These are phyloP conservation scores for Zoysia japonica DNA, from an alignment of 176 grass and related monocot species.

Conservation along the genomic window DNA sequence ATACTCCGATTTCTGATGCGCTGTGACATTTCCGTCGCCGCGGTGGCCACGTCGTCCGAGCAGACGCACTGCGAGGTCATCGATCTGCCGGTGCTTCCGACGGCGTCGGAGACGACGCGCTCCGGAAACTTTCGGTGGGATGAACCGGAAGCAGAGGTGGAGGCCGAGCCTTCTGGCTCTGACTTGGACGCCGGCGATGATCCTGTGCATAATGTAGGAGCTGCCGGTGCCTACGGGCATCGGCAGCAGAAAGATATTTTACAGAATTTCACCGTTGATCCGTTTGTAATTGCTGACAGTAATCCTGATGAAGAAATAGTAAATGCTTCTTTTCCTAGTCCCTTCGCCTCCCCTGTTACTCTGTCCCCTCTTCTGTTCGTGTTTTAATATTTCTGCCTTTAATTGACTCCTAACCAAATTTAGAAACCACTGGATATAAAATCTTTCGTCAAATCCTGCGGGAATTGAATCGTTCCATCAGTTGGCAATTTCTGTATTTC, in stretches of 20 bases:
- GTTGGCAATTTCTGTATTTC: not conserved
- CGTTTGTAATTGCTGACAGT: not conserved
- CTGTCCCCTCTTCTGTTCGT: not conserved
- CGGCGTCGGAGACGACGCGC: not conserved
- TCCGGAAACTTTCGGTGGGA: not conserved
- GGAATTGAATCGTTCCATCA: not conserved
- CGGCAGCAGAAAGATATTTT: constrained; percentile 9
- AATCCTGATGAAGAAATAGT: constrained; percentile 6
- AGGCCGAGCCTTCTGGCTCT: not conserved
- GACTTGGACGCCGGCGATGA: constrained; percentile 1
- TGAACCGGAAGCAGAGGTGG: not conserved
- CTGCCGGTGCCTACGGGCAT: not conserved
- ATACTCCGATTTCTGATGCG: not conserved
- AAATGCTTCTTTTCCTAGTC: not conserved
- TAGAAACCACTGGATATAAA: not conserved
- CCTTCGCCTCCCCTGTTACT: not conserved
- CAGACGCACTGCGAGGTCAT: not conserved
- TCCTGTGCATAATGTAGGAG: constrained; percentile 18
- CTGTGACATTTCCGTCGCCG: not conserved
- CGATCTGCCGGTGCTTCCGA: not conserved
- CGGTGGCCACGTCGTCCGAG: not conserved
- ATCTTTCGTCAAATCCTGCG: not conserved
- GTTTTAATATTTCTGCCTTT: not conserved
- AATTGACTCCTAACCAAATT: not conserved
- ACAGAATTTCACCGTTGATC: not conserved